Percentiles rank a stretch among this genome's conserved stretches.
Conservation (phyloP, 1,139 yeast species). For the Yamadazyma diddensiae region DNA sequence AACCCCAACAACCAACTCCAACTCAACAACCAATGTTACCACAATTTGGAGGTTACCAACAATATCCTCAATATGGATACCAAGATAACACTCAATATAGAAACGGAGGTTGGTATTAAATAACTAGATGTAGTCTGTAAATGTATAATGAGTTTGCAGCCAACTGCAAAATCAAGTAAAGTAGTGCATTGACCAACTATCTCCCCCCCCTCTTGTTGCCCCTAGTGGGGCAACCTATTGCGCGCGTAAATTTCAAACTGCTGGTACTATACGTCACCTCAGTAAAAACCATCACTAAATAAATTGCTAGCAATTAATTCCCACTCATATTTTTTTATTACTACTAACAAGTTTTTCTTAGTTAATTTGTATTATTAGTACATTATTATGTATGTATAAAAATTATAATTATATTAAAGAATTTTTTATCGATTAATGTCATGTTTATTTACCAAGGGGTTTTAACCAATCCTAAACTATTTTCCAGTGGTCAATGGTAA, state of each 20-base stretch:
- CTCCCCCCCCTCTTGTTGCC: neutral
- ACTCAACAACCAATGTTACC: slow-evolving; percentile 31
- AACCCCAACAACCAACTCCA: slow-evolving; percentile 15
- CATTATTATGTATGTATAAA: slow-evolving; percentile 10
- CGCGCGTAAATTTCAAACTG: slow-evolving; percentile 9
- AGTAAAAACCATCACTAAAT: slow-evolving; percentile 15
- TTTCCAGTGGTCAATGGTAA: no score
- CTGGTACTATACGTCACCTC: slow-evolving; percentile 13
- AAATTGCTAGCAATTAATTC: slow-evolving; percentile 6
- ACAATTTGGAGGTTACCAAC: slow-evolving; percentile 47
- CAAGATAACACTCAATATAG: slow-evolving; percentile 45
- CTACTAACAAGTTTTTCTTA: slow-evolving; percentile 4
- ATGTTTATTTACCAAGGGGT: no score
- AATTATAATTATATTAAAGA: no score
- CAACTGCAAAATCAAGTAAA: neutral
- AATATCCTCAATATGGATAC: slow-evolving; percentile 51
- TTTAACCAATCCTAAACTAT: no score
- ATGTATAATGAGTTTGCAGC: neutral
- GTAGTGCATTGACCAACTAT: neutral
- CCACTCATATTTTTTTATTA: slow-evolving; percentile 5
- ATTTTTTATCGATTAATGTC: no score
- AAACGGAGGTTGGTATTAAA: slow-evolving; percentile 27
- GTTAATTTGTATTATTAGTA: slow-evolving; percentile 2
- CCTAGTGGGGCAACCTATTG: neutral
- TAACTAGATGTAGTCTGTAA: slow-evolving; percentile 1